These are phyloP conservation scores for Cryptococcus sp. DNA, from an alignment of 1,284 basidiomycete genomes.

Conservation along the genomic window DNA sequence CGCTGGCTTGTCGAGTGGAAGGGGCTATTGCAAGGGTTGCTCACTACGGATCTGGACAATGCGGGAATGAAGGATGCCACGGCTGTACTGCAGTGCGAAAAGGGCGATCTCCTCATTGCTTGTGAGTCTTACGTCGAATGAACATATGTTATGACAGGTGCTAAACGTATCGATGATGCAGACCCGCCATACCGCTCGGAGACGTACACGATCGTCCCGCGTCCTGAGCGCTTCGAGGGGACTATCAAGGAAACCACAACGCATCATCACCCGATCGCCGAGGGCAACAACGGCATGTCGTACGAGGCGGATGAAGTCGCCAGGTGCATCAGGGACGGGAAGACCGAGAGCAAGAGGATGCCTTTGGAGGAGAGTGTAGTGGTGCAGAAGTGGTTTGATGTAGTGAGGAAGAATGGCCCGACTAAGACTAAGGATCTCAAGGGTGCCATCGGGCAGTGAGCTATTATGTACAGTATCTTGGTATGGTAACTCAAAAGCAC, in stretches of 20 bases:
- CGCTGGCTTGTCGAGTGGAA: conserved; percentile 73
- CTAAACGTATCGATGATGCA: conserved; percentile 2
- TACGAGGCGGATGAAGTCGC: conserved; percentile 68
- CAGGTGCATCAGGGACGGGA: conserved; percentile 71
- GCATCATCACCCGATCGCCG: conserved; percentile 60
- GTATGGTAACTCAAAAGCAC: not conserved
- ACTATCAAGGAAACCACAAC: conserved; percentile 29
- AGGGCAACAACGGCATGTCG: conserved; percentile 56
- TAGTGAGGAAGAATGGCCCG: conserved; percentile 58
- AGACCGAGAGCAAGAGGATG: conserved; percentile 73
- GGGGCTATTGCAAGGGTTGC: conserved; percentile 38
- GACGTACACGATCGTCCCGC: conserved; percentile 49
- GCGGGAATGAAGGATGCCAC: conserved; percentile 28
- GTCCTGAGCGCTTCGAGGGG: conserved; percentile 61
- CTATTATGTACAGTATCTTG: not conserved
- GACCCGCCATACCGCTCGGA: conserved; percentile 40
- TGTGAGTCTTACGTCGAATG: conserved; percentile 28
- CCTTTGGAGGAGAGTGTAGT: conserved; percentile 72
- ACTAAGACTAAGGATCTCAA: conserved; percentile 41
- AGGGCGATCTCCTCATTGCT: conserved; percentile 42
- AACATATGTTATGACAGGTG: not conserved
- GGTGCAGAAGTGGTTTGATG: conserved; percentile 78
- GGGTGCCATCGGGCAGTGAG: conserved; percentile 31
- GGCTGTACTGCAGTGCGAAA: conserved; percentile 40
- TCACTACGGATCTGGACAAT: conserved; percentile 38